phyloP scores from a whole-genome alignment of 2,329 filamentous ascomycete genomes.

The Clarireedia sp. region DNA sequence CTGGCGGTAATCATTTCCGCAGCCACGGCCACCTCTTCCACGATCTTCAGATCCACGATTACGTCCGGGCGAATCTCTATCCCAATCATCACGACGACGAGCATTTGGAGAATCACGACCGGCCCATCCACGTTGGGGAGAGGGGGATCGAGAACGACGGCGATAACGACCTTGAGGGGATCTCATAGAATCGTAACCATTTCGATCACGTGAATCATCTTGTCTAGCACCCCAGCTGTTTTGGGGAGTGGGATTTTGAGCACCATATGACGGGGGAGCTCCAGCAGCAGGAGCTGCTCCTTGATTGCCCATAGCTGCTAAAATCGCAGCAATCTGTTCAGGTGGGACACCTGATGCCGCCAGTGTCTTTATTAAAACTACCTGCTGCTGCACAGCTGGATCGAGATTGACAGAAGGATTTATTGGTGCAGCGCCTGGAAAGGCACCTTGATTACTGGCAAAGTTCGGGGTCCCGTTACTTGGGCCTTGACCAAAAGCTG shows the following conservation, averaged over 20 bases:
- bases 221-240: constrained; percentile 34
- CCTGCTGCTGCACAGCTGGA: constrained; percentile 56
- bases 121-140: constrained; percentile 67
- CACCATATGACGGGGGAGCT: constrained; percentile 22
- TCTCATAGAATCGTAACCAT: constrained; percentile 43
- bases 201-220: constrained; percentile 46
- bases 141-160: constrained; percentile 68
- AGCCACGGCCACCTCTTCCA: constrained; percentile 42
- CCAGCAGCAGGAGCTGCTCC: constrained; percentile 20
- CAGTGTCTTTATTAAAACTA: constrained; percentile 67
- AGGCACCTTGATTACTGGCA: constrained; percentile 31
- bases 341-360: constrained; percentile 67
- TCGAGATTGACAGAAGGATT: constrained; percentile 36
- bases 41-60: constrained; percentile 47
- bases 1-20: constrained; percentile 71
- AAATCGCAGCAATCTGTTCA: constrained; percentile 59
- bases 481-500: constrained; percentile 25
- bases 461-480: constrained; percentile 34
- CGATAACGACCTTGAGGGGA: constrained; percentile 50
- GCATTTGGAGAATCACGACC: constrained; percentile 48
- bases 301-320: constrained; percentile 28
- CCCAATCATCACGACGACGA: constrained; percentile 47
- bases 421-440: constrained; percentile 31
- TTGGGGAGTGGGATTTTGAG: constrained; percentile 27
- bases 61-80: constrained; percentile 57